Evolutionary conservation across 2,329 filamentous ascomycete species (phyloP).

Genomic region (Pseudogymnoascus sp.): DNA sequence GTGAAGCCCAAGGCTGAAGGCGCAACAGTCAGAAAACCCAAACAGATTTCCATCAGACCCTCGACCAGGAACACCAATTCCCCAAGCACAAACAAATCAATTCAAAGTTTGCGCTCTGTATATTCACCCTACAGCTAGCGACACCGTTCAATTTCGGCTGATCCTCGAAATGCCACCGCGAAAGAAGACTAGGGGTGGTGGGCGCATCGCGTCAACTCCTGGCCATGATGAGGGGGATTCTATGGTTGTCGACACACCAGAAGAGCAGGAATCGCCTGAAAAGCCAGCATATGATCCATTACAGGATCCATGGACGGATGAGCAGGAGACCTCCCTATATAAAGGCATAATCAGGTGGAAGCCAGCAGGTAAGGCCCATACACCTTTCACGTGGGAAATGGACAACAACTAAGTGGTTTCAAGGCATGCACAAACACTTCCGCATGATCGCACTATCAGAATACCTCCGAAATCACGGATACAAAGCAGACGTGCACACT

Average conservation of each 20-base stretch:
- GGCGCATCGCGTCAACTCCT: slow-evolving; percentile 49
- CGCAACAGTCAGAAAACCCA: slow-evolving; percentile 2
- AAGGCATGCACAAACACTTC: slow-evolving; percentile 90
- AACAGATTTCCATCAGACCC: slow-evolving; percentile 8
- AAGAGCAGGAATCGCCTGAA: slow-evolving; percentile 23
- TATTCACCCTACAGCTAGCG: slow-evolving; percentile 1
- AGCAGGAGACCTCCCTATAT: slow-evolving; percentile 86
- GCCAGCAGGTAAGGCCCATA: slow-evolving; percentile 62
- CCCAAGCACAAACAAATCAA: background rate
- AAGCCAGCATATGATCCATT: slow-evolving; percentile 39
- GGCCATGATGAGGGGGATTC: slow-evolving; percentile 45
- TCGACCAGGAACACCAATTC: background rate
- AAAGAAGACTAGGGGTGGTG: slow-evolving; percentile 53
- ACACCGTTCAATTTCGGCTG: background rate
- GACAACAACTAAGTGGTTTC: background rate
- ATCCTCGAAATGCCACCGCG: slow-evolving; percentile 53
- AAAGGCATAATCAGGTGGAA: slow-evolving; percentile 93
- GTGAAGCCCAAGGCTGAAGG: slow-evolving; percentile 9
- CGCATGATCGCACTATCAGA: slow-evolving; percentile 81
- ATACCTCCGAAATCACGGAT: slow-evolving; percentile 70
- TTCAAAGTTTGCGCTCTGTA: background rate
- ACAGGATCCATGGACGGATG: slow-evolving; percentile 83
- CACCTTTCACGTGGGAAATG: background rate
- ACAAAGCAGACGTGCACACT: slow-evolving; percentile 65
- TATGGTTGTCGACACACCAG: slow-evolving; percentile 50